Evolutionary conservation across 257 asterid species (phyloP).

Genomic region (Leonotis leonurus): DNA sequence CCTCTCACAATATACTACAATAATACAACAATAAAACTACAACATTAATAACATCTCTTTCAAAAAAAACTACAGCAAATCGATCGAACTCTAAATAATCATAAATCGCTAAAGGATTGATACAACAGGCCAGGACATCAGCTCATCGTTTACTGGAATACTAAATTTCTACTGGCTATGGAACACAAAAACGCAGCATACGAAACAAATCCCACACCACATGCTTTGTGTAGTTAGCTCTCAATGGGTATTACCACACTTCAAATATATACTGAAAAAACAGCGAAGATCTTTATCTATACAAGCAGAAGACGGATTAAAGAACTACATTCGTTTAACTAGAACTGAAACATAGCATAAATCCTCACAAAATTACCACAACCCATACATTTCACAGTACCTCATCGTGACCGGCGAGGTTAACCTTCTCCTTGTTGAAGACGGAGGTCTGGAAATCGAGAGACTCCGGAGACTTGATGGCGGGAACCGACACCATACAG

Average conservation of each 20-base stretch:
- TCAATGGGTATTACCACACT: neutral
- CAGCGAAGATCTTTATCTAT: neutral
- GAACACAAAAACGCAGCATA: neutral
- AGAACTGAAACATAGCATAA: neutral
- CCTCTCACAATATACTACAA: slow-evolving; percentile 89
- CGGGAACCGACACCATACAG: slow-evolving; percentile 58
- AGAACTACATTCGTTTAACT: neutral
- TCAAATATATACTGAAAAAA: too few species aligned
- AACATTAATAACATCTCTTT: too few species aligned
- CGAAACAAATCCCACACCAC: neutral
- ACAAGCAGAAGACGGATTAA: too few species aligned
- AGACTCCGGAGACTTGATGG: slow-evolving; percentile 36
- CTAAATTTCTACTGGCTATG: neutral
- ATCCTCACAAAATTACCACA: neutral
- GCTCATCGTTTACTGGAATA: too few species aligned
- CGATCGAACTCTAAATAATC: neutral
- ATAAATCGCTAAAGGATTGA: too few species aligned
- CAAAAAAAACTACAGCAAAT: too few species aligned
- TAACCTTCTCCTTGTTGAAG: slow-evolving; percentile 74
- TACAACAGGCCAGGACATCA: too few species aligned
- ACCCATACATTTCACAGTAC: slow-evolving; percentile 16
- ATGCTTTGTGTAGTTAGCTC: neutral
- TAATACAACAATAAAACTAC: neutral
- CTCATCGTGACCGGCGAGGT: slow-evolving; percentile 88
- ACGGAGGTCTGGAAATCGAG: slow-evolving; percentile 76